Evolutionary conservation across 1,284 basidiomycete genomes (phyloP).

Genomic region (Ustilago cynodontis): DNA sequence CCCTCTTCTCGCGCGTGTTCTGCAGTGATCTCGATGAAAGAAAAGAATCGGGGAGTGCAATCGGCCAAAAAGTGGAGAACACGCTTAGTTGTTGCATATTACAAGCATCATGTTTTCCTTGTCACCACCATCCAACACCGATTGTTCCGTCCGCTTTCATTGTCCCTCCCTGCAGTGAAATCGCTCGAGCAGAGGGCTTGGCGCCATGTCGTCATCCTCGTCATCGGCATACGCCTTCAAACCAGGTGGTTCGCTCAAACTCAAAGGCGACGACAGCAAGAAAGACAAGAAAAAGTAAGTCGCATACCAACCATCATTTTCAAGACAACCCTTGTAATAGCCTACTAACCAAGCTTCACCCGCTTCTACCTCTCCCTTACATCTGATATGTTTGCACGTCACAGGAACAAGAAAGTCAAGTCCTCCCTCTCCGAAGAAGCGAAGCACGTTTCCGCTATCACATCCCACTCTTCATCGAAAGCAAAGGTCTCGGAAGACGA

Average conservation of each 20-base stretch:
- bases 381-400: background rate
- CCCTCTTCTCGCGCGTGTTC: constrained; percentile 35
- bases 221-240: constrained; percentile 60
- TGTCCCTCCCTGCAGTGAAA: background rate
- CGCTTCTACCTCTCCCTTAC: background rate
- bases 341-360: background rate
- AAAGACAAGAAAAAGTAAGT: constrained; percentile 54
- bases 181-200: background rate
- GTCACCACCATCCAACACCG: too few relatives aligned
- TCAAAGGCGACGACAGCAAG: constrained; percentile 58
- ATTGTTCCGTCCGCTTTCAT: background rate
- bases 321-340: constrained; percentile 7
- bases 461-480: constrained; percentile 19
- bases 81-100: too few relatives aligned
- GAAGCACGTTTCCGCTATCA: constrained; percentile 25
- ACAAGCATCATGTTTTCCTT: too few relatives aligned
- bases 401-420: constrained; percentile 59
- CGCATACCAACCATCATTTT: background rate
- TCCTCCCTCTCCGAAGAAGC: constrained; percentile 39
- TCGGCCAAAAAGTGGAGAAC: background rate
- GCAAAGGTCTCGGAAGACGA: background rate
- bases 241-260: constrained; percentile 67
- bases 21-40: background rate
- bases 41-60: background rate
- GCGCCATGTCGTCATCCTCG: constrained; percentile 26